Base-by-base conservation (phyloP, 805 yeast species). In the Vanderwaltozyma yarrowii region DNA sequence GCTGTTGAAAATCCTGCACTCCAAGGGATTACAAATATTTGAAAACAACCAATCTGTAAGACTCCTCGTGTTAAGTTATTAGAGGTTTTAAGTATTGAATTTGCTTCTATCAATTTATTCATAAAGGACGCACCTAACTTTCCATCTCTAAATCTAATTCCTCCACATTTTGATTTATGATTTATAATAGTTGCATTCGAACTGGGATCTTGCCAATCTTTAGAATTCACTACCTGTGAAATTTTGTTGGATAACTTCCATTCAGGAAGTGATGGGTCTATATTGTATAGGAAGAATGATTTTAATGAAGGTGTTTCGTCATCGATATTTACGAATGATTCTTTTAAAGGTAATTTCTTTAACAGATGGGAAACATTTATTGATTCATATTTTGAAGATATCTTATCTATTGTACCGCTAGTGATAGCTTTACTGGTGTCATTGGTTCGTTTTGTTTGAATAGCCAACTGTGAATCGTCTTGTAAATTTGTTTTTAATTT, bases 231-330 rank as follows among this genome's bases (percentile, higher is more conserved):
- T 7, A 52, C 18, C 9, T 49, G 40, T 2, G 80, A 63, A 39
- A 80, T 75, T 43, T 56, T 66, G 7, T 74, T 74, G 14, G 73
- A 53, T 13, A 86, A 62, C 37, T 62, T 61, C 56, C 76, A 78
- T 47, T 79, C 85, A 0, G 94, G 80, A 6, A 80, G 52, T 13
- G 76, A 75, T 4, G 74, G 73, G 42, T 72, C 78, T 15, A 85
- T 65, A 2, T 95, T 95, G 59, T 78, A 83, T 15, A 87, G 52
- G 53, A 87, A 86, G 37, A 84, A 71, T 0, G 87, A 70, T 37
- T 66, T 69, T n/a, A 73, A 50, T 0, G 57, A 48, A 4, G 51
- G 42, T 37, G 70, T 69, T 24, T 60, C 59, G 0, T 43, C 42
- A 5, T 52, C 41, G 35, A 70, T 70, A 25, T 60, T 59, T 1